phyloP scores from a whole-genome alignment of 176 grass and related monocot genomes.

The Phoenix roebelenii region DNA sequence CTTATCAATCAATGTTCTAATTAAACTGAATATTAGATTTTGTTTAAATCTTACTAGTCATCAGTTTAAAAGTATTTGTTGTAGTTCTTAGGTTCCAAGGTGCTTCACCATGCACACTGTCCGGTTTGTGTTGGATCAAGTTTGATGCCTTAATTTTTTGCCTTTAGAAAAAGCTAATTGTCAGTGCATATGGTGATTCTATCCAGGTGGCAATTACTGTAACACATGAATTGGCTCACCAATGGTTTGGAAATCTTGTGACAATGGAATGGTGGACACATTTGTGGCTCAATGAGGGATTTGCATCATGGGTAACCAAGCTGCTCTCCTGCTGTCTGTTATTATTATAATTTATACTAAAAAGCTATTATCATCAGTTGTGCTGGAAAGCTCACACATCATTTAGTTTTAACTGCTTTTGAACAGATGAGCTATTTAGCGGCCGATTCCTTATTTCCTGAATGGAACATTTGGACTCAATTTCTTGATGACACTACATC shows the following conservation, averaged over 20 bases:
- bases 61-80: no score
- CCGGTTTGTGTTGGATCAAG: no score
- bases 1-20: no score
- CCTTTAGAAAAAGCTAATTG: no score
- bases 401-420: background rate
- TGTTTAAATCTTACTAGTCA: no score
- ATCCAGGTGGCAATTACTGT: slow-evolving; percentile 80
- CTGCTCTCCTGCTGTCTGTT: background rate
- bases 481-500: slow-evolving; percentile 71
- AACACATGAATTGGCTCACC: slow-evolving; percentile 92
- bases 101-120: no score
- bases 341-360: no score
- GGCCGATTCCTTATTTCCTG: slow-evolving; percentile 69
- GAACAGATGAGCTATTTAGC: slow-evolving; percentile 83
- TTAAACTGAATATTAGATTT: no score
- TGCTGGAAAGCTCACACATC: no score
- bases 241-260: slow-evolving; percentile 99
- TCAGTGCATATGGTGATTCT: background rate
- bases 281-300: slow-evolving; percentile 96
- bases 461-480: slow-evolving; percentile 96
- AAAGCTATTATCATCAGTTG: no score
- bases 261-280: slow-evolving; percentile 99
- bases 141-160: no score
- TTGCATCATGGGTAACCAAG: slow-evolving; percentile 79
- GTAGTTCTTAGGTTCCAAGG: no score